Evolutionary conservation across 352 stramenopile species (phyloP), one percentile per base, ranked within the genome.

Genomic region (Peronospora destructor): DNA sequence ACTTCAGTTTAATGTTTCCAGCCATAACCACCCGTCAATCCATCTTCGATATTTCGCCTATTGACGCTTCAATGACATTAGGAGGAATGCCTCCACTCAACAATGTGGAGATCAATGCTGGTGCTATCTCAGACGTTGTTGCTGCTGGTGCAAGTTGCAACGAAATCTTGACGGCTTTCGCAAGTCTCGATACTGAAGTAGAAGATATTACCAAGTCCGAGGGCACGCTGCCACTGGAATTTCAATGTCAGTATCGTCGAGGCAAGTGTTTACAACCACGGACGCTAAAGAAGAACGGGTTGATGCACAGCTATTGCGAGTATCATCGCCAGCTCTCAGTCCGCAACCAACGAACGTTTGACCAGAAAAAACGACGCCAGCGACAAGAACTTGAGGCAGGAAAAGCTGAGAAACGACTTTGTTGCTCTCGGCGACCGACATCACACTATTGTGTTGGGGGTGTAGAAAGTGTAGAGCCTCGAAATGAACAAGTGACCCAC

Each of bases 281-380:
- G 25, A 75, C 73, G 23, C 39, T 73, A 29, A 90, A 90, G 63
- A 81, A 70, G 48, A 85, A 82, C 49, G 78, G 78, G 9, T 55
- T 45, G 14, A 47, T 81, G 50, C 78, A 90, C 49, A 71, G 63
- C 42, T 83, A 75, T 50, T 90, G 78, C 30, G 73, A 82, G 32
- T 59, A 76, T 39, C 78, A 90, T 49, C 78, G 78, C 3, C 56
- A 63, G 36, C 71, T 69, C 0, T 82, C 76, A 1, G 57, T 84
- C 14, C 49, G 56, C 9, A 90, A 87, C 56, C 79, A 90, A 63
- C 51, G 60, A 16, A 56, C 46, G 9, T 84, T 82, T 34, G 73
- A 80, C 44, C 58, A 66, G 23, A 80, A 80, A 45, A 73, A 66
- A 12, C 69, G 66, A 47, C 45, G 45, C 3, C 39, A 61, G 17